Base-by-base conservation (phyloP, 1,139 yeast genomes). In the Magnusiomyces suaveolens region DNA sequence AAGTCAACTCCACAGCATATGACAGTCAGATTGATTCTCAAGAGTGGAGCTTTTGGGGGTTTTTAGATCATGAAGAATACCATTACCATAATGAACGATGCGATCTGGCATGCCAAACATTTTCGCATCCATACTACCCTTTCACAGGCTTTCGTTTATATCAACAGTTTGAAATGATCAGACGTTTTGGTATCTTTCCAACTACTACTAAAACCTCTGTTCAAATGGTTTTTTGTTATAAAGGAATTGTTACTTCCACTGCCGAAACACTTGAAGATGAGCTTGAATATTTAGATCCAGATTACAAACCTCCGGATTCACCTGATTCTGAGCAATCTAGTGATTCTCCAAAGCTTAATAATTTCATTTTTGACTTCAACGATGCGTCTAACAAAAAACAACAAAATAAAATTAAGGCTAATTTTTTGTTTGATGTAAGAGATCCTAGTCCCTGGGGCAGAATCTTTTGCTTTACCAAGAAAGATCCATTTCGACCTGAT, bases 41-140 rank as follows among this genome's bases (percentile, higher is more conserved):
- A 10, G 43, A 38, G n/a, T 38, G 43, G 43, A 18, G 43, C 20
- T 38, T 10, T 16, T 38, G 43, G 43, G 43, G 43, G 8, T 38
- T 12, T 12, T 18, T 38, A 38, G 51, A 48, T 23, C 6, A 38
- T 4, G 33, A 44, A 1, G 44, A 38, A 2, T 54, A 47, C 20
- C 57, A 54, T 25, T 54, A 54, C 48, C 57, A 54, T 26, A 46
- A 49, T 14, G 53, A 52, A n/a, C 43, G 46, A 12, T 47, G 43
- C 10, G 57, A 54, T 24, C 50, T 52, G 47, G 51, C 48, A 18
- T 48, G 51, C 46, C 43, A 38, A 23, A 48, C 51, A 4, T 33
- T 23, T 25, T 48, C 51, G 23, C 24, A 36, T 39, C 25, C 44
- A 2, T 48, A 21, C 20, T 33, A 33, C 21, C 51, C 51, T 1